Conservation (phyloP, 768 basidiomycete species). For the Boletus pseudopeckii region DNA sequence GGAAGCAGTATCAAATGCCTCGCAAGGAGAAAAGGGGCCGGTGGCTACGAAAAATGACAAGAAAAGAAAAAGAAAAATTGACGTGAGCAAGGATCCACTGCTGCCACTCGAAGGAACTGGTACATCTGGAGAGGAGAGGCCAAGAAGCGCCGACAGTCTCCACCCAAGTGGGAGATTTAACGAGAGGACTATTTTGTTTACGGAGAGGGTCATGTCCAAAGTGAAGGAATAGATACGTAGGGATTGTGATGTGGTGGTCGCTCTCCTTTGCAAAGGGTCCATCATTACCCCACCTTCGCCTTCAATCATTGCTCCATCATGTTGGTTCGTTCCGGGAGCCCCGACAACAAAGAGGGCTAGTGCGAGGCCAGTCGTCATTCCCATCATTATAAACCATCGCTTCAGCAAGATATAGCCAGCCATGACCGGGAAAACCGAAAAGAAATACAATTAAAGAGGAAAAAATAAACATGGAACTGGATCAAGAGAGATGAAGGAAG, state of each 20-base stretch:
- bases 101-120: neutral
- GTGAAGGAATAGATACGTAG: conserved; percentile 34
- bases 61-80: neutral
- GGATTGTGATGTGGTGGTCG: conserved; percentile 21
- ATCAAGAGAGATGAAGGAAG: conserved; percentile 25
- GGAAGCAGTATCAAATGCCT: conserved; percentile 7
- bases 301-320: conserved; percentile 13
- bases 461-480: conserved; percentile 31
- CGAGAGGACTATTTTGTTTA: conserved; percentile 17
- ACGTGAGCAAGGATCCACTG: conserved; percentile 3
- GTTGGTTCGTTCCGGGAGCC: conserved; percentile 12
- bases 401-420: conserved; percentile 29
- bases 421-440: conserved; percentile 23
- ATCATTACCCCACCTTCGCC: conserved; percentile 16
- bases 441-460: conserved; percentile 25
- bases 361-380: conserved; percentile 16
- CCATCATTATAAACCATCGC: conserved; percentile 19
- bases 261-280: conserved; percentile 23
- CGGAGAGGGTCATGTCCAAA: conserved; percentile 23
- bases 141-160: conserved; percentile 8
- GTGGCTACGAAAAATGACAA: neutral
- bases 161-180: conserved; percentile 10
- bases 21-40: neutral
- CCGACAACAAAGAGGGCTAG: conserved; percentile 7
- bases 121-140: conserved; percentile 3